phyloP scores from a whole-genome alignment of 2,329 filamentous ascomycete species.

The Teratosphaeria nubilosa region DNA sequence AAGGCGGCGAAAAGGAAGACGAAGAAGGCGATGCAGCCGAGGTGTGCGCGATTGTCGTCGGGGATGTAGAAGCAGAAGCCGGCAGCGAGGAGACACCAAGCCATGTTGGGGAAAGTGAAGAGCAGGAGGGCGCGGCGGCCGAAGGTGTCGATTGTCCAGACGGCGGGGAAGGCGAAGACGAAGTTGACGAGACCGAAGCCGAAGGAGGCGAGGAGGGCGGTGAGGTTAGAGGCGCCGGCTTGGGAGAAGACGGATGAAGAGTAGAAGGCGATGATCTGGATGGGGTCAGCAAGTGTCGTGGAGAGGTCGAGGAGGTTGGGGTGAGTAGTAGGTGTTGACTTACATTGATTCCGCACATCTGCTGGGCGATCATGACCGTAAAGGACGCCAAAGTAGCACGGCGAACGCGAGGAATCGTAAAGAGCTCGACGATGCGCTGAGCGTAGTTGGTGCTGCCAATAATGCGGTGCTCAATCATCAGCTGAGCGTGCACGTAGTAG shows the following conservation, averaged over 20 bases:
- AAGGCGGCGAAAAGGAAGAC: constrained; percentile 21
- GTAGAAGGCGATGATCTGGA: constrained; percentile 26
- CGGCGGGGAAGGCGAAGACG: constrained; percentile 32
- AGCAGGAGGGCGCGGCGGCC: constrained; percentile 24
- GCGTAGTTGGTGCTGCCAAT: constrained; percentile 29
- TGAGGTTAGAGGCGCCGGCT: constrained; percentile 24
- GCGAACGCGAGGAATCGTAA: constrained; percentile 39
- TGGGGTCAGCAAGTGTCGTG: not conserved
- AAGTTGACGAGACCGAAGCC: constrained; percentile 39
- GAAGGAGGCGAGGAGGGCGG: constrained; percentile 31
- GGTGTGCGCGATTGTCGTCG: constrained; percentile 5
- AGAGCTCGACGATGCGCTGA: constrained; percentile 37
- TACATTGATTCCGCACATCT: constrained; percentile 16
- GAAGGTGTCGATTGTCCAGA: constrained; percentile 29
- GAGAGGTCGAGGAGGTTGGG: not conserved
- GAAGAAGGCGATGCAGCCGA: constrained; percentile 15
- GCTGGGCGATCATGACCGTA: constrained; percentile 25
- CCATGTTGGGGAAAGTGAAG: constrained; percentile 38
- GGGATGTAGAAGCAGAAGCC: constrained; percentile 33
- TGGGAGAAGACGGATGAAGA: constrained; percentile 25
- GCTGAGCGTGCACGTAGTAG: constrained; percentile 37
- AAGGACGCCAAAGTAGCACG: constrained; percentile 27
- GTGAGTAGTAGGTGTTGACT: not conserved
- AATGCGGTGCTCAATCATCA: constrained; percentile 16
- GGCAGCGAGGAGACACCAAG: constrained; percentile 39